phyloP scores from a whole-genome alignment of 805 yeast genomes.

The Lachancea kluyveri region DNA sequence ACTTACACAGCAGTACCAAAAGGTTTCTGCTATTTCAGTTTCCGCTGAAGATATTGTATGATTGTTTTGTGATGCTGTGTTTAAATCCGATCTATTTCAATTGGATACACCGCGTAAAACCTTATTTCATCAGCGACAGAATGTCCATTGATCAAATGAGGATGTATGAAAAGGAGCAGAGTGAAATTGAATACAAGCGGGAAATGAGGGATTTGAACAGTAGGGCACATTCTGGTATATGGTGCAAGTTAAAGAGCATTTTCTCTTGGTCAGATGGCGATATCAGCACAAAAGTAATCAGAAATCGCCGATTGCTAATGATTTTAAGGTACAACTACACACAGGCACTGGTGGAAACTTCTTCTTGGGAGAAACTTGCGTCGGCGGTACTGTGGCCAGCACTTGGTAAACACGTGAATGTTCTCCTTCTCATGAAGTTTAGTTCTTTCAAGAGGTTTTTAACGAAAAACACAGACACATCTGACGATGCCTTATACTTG shows the following conservation, averaged over 20 bases:
- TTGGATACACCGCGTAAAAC: conserved; percentile 8
- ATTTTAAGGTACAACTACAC: conserved; percentile 5
- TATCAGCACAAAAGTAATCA: conserved; percentile 1
- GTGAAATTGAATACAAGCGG: conserved; percentile 1
- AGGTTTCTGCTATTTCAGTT: conserved; percentile 6
- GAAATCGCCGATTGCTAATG: conserved; percentile 1
- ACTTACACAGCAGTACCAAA: conserved; percentile 3
- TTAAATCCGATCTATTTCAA: conserved; percentile 7
- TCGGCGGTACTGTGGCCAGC: conserved; percentile 6
- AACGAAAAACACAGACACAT: conserved; percentile 4
- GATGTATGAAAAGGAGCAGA: conserved; percentile 7
- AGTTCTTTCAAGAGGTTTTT: conserved; percentile 1
- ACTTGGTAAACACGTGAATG: conserved; percentile 4
- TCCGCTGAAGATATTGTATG: conserved; percentile 5
- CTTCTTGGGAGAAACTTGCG: conserved; percentile 5
- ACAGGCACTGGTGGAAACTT: conserved; percentile 5
- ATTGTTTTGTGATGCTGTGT: neutral
- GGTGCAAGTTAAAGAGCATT: conserved; percentile 1
- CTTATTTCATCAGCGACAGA: conserved; percentile 5
- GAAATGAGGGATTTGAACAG: neutral
- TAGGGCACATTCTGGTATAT: neutral
- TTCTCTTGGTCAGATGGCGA: conserved; percentile 1
- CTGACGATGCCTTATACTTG: conserved; percentile 12
- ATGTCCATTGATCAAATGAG: conserved; percentile 6
- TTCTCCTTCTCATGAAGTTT: conserved; percentile 3